These are phyloP conservation scores for Globisporangium uncinulatum DNA, from an alignment of 352 stramenopile species.

Conservation along the genomic window DNA sequence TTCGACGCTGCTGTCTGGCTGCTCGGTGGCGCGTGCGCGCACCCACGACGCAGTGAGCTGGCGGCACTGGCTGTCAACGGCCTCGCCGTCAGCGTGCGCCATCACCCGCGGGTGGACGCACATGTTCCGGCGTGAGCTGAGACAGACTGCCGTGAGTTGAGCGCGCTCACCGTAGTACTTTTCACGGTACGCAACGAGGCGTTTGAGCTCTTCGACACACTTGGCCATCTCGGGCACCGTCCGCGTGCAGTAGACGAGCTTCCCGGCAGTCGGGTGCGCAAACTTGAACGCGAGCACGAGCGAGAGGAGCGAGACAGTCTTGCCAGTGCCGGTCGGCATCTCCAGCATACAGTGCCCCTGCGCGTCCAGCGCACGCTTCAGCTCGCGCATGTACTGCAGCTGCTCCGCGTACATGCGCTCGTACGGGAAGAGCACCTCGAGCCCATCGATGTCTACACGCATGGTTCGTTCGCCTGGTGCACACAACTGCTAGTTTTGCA, in stretches of 20 bases:
- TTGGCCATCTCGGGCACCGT: conserved; percentile 99
- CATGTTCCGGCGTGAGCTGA: conserved; percentile 96
- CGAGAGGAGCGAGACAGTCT: conserved; percentile 96
- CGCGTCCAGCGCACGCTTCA: conserved; percentile 97
- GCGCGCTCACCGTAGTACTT: conserved; percentile 54
- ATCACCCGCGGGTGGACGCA: conserved; percentile 97
- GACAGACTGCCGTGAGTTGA: conserved; percentile 82
- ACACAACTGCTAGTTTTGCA: too few relatives aligned
- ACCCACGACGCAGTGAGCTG: conserved; percentile 98
- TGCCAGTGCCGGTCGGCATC: conserved; percentile 98
- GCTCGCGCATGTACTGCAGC: conserved; percentile 98
- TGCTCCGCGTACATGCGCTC: conserved; percentile 98
- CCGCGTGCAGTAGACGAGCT: conserved; percentile 99
- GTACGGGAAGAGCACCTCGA: conserved; percentile 99
- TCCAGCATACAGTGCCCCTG: conserved; percentile 97
- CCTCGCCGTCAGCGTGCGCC: conserved; percentile 93
- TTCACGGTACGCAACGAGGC: conserved; percentile 83
- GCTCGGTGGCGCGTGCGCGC: conserved; percentile 56
- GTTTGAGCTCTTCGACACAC: conserved; percentile 97
- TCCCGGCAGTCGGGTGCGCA: conserved; percentile 92
- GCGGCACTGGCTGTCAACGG: conserved; percentile 95
- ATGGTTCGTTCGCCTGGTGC: conserved; percentile 28
- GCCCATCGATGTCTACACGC: conserved; percentile 93
- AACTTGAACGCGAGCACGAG: conserved; percentile 95
- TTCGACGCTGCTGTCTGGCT: conserved; percentile 34